Evolutionary conservation across 2,329 filamentous ascomycete genomes (phyloP), one percentile per base, ranked within the genome.

Genomic region (Xylaria sp.): DNA sequence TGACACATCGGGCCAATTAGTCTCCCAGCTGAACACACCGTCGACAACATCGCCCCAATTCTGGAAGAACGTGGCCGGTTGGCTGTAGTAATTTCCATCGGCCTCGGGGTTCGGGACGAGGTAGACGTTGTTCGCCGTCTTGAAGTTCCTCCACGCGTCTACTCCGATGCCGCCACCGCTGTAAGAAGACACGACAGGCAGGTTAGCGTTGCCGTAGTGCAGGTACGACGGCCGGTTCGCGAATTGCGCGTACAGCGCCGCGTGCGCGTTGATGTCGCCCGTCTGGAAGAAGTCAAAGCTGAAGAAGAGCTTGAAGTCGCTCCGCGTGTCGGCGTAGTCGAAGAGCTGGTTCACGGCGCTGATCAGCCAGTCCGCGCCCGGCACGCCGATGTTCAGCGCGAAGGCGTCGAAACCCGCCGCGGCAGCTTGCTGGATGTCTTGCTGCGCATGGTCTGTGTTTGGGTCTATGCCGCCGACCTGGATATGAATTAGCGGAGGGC

Each of bases 1-100:
- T 21, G 70, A 72, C 6, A 62, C 59, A n/a, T 69, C 70, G 1
- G 79, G 78, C 80, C 80, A 81, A 27, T 77, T 72, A 1, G 77
- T 75, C 71, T 81, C 79, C 80, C 80, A 81, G 71, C 74, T 80
- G 64, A 80, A 80, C 3, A 80, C 69, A 8, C 79, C 79, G 61
- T 81, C 78, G 17, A 81, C 59, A 1, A 75, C 71, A 60, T 69
- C 71, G 32, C 72, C 73, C 77, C 79, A 81, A 39, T 72, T 73
- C 30, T 72, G 60, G 68, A 77, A 76, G 69, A 75, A 79, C 0
- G 48, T 68, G 0, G 69, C 48, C 21, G 75, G 71, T 60, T 75
- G 68, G 54, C 70, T 72, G 63, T 80, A 80, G 69, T 81, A 81
- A 56, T 74, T 75, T 5, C 64, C 56, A 32, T 75, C 72, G 21